Evolutionary conservation across 345 rosid genomes (phyloP).

Genomic region (Aquilaria malaccensis): DNA sequence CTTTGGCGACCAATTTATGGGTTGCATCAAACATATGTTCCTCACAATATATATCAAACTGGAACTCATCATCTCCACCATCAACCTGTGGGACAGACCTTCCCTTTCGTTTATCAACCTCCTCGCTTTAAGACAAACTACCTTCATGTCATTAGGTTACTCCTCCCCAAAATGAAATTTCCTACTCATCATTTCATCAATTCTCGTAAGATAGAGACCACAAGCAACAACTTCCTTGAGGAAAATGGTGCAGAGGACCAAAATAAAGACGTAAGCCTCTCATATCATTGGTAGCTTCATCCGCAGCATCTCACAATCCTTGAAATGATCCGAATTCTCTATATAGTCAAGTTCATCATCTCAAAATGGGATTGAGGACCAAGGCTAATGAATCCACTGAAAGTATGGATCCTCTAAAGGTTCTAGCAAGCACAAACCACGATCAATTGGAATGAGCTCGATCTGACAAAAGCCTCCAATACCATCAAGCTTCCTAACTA

Average conservation of each 20-base stretch:
- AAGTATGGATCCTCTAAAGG: constrained; percentile 97
- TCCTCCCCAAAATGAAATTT: constrained; percentile 80
- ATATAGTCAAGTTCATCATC: constrained; percentile 93
- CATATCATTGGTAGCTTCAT: constrained; percentile 90
- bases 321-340: constrained; percentile 47
- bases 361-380: constrained; percentile 94
- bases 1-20: too few species aligned
- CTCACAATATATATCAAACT: constrained; percentile 71
- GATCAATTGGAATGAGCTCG: constrained; percentile 94
- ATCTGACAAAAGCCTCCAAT: constrained; percentile 70
- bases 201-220: constrained; percentile 89
- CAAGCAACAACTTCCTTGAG: constrained; percentile 78
- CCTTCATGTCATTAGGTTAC: constrained; percentile 97
- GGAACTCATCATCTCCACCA: constrained; percentile 62
- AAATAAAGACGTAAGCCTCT: constrained; percentile 80
- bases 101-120: constrained; percentile 58
- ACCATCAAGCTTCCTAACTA: constrained; percentile 74
- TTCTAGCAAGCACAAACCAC: constrained; percentile 96
- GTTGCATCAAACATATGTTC: constrained; percentile 25
- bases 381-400: constrained; percentile 99
- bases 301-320: constrained; percentile 74
- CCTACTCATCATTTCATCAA: constrained; percentile 99
- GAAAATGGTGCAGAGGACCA: constrained; percentile 76
- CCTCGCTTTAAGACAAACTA: constrained; percentile 82
- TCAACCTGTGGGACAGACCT: constrained; percentile 43